Conservation (phyloP, 441 rosid species). For the Corymbia calophylla region DNA sequence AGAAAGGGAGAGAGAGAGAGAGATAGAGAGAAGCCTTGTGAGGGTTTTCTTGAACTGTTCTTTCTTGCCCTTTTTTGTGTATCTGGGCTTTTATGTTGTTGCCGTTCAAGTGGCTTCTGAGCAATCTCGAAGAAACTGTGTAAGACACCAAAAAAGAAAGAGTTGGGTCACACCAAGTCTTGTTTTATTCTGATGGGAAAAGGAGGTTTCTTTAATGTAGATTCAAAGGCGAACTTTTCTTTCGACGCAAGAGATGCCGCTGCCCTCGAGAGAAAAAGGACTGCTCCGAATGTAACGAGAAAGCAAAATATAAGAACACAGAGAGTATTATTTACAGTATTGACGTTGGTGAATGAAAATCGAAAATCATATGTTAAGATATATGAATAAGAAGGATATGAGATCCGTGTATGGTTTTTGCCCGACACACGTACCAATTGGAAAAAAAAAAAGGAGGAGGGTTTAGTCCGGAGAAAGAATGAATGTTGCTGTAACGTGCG, state of each 20-base stretch:
- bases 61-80: background rate
- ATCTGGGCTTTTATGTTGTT: background rate
- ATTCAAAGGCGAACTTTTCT: conserved; percentile 17
- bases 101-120: background rate
- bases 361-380: background rate
- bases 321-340: background rate
- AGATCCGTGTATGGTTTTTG: background rate
- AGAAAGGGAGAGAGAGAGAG: background rate
- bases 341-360: background rate
- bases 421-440: background rate
- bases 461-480: background rate
- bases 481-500: background rate
- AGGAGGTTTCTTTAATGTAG: background rate
- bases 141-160: background rate
- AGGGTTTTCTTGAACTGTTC: background rate
- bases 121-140: background rate
- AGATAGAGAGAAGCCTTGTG: background rate
- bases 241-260: conserved; percentile 19
- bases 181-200: background rate
- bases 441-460: background rate
- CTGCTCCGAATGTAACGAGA: background rate
- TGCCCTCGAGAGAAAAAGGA: background rate
- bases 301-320: background rate
- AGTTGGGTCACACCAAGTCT: background rate
- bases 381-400: background rate